Evolutionary conservation across 1,284 basidiomycete species (phyloP).

Genomic region (Salmacisia buchloeana): DNA sequence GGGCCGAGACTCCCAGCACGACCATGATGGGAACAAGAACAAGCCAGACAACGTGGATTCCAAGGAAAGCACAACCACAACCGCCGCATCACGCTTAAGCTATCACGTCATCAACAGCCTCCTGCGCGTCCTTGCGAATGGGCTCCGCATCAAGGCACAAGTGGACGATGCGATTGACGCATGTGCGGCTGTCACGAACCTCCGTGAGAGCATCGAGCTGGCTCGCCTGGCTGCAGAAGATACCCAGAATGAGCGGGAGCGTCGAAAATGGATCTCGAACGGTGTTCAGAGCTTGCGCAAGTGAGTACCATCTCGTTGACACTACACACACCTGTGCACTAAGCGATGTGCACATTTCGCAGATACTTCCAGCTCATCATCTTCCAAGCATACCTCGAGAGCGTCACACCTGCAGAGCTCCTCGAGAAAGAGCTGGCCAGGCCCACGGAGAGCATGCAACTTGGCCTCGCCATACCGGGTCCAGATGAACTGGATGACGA

Average conservation of each 20-base stretch:
- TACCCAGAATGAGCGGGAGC: constrained; percentile 66
- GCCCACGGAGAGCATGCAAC: neutral
- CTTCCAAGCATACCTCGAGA: constrained; percentile 89
- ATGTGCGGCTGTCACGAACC: constrained; percentile 75
- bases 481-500: neutral
- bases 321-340: constrained; percentile 28
- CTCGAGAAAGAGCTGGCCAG: neutral
- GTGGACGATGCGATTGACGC: constrained; percentile 90
- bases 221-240: constrained; percentile 68
- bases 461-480: neutral
- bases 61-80: constrained; percentile 13
- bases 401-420: constrained; percentile 60
- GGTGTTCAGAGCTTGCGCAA: constrained; percentile 60
- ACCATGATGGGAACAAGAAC: constrained; percentile 14
- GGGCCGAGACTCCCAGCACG: constrained; percentile 48
- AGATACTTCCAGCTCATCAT: constrained; percentile 82
- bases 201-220: constrained; percentile 82
- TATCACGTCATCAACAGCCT: constrained; percentile 67
- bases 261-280: constrained; percentile 63
- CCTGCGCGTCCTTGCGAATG: constrained; percentile 84
- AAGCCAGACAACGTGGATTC: constrained; percentile 23
- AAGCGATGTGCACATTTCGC: constrained; percentile 24
- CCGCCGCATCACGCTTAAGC: constrained; percentile 16
- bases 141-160: constrained; percentile 73
- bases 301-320: constrained; percentile 60